Evolutionary conservation across 2,329 filamentous ascomycete genomes (phyloP).

Genomic region (Stagonosporopsis tanaceti): DNA sequence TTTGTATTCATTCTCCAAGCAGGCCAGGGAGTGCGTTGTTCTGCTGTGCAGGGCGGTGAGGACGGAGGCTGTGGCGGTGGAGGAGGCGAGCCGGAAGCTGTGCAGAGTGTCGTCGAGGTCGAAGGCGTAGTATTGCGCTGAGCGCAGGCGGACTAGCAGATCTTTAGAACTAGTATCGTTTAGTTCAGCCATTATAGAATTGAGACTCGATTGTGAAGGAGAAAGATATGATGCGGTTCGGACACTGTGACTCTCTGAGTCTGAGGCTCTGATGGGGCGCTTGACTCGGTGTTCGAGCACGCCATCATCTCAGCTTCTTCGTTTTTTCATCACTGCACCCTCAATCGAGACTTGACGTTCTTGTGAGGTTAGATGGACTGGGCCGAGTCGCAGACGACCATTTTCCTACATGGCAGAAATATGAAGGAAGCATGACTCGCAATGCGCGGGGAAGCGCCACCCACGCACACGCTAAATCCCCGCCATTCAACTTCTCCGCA

Average conservation of each 20-base stretch:
- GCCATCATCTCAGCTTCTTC: neutral
- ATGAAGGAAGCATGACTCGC: constrained; percentile 1
- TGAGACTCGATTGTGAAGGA: no score
- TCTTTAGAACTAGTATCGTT: no score
- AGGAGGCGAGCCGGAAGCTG: constrained; percentile 55
- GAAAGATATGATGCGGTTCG: neutral
- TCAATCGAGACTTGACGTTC: no score
- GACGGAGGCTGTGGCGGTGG: constrained; percentile 44
- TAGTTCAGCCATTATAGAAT: neutral
- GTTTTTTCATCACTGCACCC: neutral
- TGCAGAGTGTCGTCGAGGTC: constrained; percentile 61
- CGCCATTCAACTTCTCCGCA: constrained; percentile 6
- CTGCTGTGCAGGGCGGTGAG: constrained; percentile 41
- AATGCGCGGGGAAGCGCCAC: constrained; percentile 14
- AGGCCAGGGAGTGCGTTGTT: neutral
- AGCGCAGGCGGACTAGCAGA: neutral
- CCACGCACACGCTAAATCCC: constrained; percentile 4
- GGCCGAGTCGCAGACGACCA: neutral
- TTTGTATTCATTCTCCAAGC: constrained; percentile 36
- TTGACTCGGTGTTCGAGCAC: neutral
- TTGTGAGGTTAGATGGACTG: neutral
- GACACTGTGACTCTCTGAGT: neutral
- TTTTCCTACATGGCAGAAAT: neutral
- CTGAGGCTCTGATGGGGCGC: neutral
- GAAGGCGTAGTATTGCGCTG: constrained; percentile 54